A percentile compares a stretch with the other conserved stretches of the same genome.
Conservation (phyloP, 2,329 filamentous ascomycete genomes). For the Fusarium chaquense region DNA sequence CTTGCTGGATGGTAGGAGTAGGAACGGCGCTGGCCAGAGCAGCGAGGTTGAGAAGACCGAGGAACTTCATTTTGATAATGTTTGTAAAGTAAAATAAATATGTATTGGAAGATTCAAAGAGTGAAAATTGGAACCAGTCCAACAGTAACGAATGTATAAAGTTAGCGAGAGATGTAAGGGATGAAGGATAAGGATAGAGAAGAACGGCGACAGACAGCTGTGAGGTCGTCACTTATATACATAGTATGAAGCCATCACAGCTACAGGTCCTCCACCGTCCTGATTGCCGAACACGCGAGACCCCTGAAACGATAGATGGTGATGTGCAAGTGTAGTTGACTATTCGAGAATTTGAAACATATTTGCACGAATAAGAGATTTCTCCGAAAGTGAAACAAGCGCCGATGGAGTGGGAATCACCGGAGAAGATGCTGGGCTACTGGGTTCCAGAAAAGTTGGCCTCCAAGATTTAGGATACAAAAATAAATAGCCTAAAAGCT, state of each 20-base stretch:
- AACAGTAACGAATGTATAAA: conserved; percentile 40
- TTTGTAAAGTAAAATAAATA: conserved; percentile 1
- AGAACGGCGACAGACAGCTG: not conserved
- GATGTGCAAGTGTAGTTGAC: conserved; percentile 10
- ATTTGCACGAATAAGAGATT: conserved; percentile 44
- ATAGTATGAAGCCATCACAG: conserved; percentile 16
- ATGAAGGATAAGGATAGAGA: conserved; percentile 31
- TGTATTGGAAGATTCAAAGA: conserved; percentile 15
- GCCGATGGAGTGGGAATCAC: conserved; percentile 10
- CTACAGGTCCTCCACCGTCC: not conserved
- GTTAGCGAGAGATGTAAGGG: conserved; percentile 27
- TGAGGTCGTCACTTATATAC: conserved; percentile 35
- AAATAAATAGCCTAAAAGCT: too few species aligned
- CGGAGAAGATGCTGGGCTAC: not conserved
- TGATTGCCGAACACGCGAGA: conserved; percentile 13
- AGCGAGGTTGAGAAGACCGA: conserved; percentile 49
- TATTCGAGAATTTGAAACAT: conserved; percentile 17
- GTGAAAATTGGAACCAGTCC: conserved; percentile 39
- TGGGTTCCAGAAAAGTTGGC: too few species aligned
- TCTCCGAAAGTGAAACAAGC: conserved; percentile 39
- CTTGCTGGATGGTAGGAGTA: conserved; percentile 48
- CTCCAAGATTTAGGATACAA: too few species aligned
- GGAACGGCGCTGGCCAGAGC: conserved; percentile 49
- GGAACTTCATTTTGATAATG: conserved; percentile 49
- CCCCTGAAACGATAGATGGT: conserved; percentile 13